Base-by-base conservation (phyloP, 2,329 filamentous ascomycete genomes). In the Karstenula rhodostoma region DNA sequence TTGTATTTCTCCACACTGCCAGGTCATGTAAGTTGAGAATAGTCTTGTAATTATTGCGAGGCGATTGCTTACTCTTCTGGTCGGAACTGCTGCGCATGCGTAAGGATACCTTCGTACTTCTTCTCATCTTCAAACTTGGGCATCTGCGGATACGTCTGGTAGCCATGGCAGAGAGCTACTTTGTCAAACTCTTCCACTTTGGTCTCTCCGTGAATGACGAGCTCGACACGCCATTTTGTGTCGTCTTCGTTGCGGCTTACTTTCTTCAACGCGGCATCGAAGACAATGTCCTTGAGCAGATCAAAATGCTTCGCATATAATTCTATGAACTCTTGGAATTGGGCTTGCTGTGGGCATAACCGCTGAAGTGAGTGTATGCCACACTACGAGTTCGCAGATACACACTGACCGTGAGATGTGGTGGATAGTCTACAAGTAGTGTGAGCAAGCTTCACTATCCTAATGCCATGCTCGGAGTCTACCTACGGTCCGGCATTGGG, bases 401-500 rank as follows among this genome's bases (percentile, higher is more conserved):
- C 3, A n/a, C 9, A 52, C 50, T 22, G 27, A 52, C 50, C 35
- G 73, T 65, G 7, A 67, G 61, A 62, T 66, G 63, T 29, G 56
- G 57, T 9, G 63, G 63, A 35, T 66, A 63, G 19, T 62, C 58
- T 58, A 40, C n/a, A 9, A 23, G 4, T 17, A 10, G 5, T 23
- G 22, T 55, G 13, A 58, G 57, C 32, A 27, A 42, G 22, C 5
- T 27, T 37, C n/a, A 15, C 7, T 33, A 17, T 40, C 8, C 15
- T 22, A 15, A 5, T 15, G 3, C 8, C 44, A 17, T 17, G 6
- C 17, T 19, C 2, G 58, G 61, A 57, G 67, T 53, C 51, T 55
- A 73, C 72, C 67, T 64, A 75, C 77, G 71, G 8, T 80, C 79
- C 9, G 79, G 74, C 61, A 82, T 79, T 0, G 80, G 79, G 52